Evolutionary conservation across 176 grass and related monocot genomes (phyloP).

Genomic region (Avena eriantha): DNA sequence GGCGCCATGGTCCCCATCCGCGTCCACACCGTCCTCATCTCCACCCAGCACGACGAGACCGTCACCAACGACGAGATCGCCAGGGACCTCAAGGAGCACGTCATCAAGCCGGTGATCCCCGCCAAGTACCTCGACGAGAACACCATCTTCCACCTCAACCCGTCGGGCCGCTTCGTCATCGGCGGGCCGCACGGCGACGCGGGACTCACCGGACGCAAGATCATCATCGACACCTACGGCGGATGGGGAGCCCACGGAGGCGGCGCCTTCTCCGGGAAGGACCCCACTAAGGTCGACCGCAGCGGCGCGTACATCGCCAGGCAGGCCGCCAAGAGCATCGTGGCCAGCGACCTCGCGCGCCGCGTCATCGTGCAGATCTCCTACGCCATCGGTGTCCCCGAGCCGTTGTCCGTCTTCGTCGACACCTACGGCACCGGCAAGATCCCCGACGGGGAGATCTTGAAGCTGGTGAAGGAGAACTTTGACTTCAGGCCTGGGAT

Average conservation of each 20-base stretch:
- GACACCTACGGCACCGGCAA: constrained; percentile 57
- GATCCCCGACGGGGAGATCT: no score
- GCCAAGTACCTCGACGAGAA: constrained; percentile 68
- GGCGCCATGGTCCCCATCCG: constrained; percentile 75
- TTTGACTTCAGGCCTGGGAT: no score
- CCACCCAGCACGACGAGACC: constrained; percentile 77
- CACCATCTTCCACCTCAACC: constrained; percentile 75
- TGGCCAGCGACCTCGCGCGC: constrained; percentile 51
- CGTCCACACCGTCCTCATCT: constrained; percentile 80
- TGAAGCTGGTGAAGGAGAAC: no score
- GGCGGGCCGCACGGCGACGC: constrained; percentile 59
- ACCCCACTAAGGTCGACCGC: constrained; percentile 74
- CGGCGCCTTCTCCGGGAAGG: constrained; percentile 64
- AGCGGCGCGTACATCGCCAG: constrained; percentile 64
- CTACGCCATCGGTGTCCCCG: constrained; percentile 61
- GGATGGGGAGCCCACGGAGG: constrained; percentile 66
- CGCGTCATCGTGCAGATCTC: constrained; percentile 68
- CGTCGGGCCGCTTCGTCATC: constrained; percentile 62
- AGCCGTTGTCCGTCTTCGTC: constrained; percentile 62
- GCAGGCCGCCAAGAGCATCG: constrained; percentile 72
- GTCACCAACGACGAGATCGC: constrained; percentile 78
- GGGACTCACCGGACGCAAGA: constrained; percentile 60
- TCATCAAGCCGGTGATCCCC: constrained; percentile 69
- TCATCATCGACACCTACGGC: constrained; percentile 71
- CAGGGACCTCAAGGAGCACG: constrained; percentile 77